Evolutionary conservation across 2,329 filamentous ascomycete genomes (phyloP).

Genomic region (Zymoseptoria brevis): DNA sequence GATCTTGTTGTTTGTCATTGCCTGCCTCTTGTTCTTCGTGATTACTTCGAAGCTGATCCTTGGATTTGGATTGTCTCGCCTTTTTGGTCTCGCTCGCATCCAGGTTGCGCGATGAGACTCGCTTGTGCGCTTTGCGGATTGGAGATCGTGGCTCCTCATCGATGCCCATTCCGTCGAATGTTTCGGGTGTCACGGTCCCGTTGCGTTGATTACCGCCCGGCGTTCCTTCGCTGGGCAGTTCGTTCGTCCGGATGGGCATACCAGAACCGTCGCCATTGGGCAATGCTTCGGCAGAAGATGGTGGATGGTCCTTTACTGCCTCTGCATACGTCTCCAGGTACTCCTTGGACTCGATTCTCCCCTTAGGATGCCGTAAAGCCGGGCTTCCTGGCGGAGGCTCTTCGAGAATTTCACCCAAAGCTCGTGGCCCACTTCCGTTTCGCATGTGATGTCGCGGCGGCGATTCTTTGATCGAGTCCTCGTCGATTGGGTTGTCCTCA

Average conservation of each 20-base stretch:
- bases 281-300: slow-evolving; percentile 8
- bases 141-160: slow-evolving; percentile 25
- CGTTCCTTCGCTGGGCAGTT: background rate
- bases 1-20: background rate
- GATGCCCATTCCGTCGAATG: slow-evolving; percentile 23
- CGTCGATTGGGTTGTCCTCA: slow-evolving; percentile 13
- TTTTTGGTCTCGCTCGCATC: slow-evolving; percentile 15
- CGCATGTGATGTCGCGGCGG: slow-evolving; percentile 23
- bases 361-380: slow-evolving; percentile 22
- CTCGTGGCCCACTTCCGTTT: slow-evolving; percentile 25
- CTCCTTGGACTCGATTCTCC: slow-evolving; percentile 21
- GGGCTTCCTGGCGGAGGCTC: slow-evolving; percentile 24
- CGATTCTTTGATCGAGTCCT: slow-evolving; percentile 28
- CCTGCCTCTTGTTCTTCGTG: background rate
- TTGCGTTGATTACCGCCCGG: background rate
- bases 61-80: background rate
- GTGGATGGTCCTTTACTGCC: slow-evolving; percentile 16
- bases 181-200: slow-evolving; percentile 13
- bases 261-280: slow-evolving; percentile 16
- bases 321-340: slow-evolving; percentile 19
- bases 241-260: slow-evolving; percentile 8
- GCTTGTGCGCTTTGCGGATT: slow-evolving; percentile 22
- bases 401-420: slow-evolving; percentile 26
- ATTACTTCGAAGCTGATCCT: background rate
- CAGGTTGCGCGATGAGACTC: slow-evolving; percentile 19